Evolutionary conservation across 1,284 basidiomycete genomes (phyloP), one percentile per base, ranked within the genome.

Genomic region (Ustanciosporium gigantosporum): DNA sequence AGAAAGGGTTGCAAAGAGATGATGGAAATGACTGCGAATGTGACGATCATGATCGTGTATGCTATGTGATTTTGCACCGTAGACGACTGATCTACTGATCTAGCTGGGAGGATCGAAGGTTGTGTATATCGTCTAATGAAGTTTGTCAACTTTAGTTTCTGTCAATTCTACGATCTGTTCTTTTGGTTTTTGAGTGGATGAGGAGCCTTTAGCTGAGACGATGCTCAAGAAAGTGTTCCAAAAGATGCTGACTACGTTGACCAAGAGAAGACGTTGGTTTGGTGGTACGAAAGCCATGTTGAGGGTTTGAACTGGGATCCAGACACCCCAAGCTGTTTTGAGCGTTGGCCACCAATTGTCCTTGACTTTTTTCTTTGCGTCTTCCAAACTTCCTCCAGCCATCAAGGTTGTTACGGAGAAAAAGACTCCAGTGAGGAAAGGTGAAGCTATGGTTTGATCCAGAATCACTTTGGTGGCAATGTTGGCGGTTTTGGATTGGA

Each of bases 181-280:
- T 4, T 53, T 41, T n/a, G 15, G 29, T 9, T 25, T 34, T 17
- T 27, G 25, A 9, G 38, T 29, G n/a, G n/a, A n/a, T n/a, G n/a
- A n/a, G n/a, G n/a, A n/a, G 17, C 22, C 17, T 9, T 27, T 27
- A 13, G 22, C 44, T 9, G 57, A 51, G 25, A 60, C 52, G 23
- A 70, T 52, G 8, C 56, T 56, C 9, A 74, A 43, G 48, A 70
- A 74, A 5, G 71, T 74, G 44, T 74, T 73, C 70, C 70, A 70
- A 41, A 53, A 52, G 40, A 70, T 59, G 6, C 42, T 43, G 21
- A 67, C 55, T 3, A 66, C 60, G 31, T 70, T 67, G 11, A 73
- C 70, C 21, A 73, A 71, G 21, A 74, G 56, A 14, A 74, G 34
- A 11, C 71, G 41, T 20, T 56, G 52, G 3, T 25, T 15, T 0